Base-by-base conservation (phyloP, 805 yeast genomes). In the Spathaspora boniae region DNA sequence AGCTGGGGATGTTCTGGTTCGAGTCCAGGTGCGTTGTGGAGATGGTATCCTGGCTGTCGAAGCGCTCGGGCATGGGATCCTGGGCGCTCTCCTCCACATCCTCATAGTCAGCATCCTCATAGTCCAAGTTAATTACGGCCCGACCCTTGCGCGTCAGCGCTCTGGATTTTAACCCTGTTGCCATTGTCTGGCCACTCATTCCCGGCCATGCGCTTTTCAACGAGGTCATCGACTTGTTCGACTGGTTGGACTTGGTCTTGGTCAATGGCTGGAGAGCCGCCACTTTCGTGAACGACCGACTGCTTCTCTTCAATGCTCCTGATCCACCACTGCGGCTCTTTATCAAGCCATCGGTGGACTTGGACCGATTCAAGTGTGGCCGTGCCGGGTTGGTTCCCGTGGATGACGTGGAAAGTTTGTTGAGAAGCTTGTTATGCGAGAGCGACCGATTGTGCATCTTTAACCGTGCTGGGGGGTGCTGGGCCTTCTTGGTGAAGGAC, bases 51-150 rank as follows among this genome's bases (percentile, higher is more conserved):
- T 39, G 31, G 20, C 43, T 40, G 31, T 40, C 38, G 14, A 40
- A 40, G 24, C 37, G 16, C 27, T 40, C 40, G 9, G 43, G 43
- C 12, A 36, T 28, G 11, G 43, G 43, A 9, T 22, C 40, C 4
- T 21, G 26, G n/a, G 12, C 29, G 3, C 34, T 33, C 12, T 44
- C 53, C 11, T 48, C 50, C 24, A 54, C 27, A 41, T 65, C 71
- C 46, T 67, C 72, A 38, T 53, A 65, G 11, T 62, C 65, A 9
- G 58, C 59, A 33, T 59, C 59, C 14, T 53, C 55, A 26, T 65
- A 71, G 37, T 67, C 66, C 34, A 67, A 50, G 19, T 48, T 48
- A 41, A 67, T 46, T 5, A 67, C 66, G 8, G 70, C 73, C 31
- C 53, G 54, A 2, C 65, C 72, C 31, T 63, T 60, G 27, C 52